These are phyloP conservation scores for Yamadazyma buinensis DNA, from an alignment of 1,139 yeast genomes.

Conservation along the genomic window DNA sequence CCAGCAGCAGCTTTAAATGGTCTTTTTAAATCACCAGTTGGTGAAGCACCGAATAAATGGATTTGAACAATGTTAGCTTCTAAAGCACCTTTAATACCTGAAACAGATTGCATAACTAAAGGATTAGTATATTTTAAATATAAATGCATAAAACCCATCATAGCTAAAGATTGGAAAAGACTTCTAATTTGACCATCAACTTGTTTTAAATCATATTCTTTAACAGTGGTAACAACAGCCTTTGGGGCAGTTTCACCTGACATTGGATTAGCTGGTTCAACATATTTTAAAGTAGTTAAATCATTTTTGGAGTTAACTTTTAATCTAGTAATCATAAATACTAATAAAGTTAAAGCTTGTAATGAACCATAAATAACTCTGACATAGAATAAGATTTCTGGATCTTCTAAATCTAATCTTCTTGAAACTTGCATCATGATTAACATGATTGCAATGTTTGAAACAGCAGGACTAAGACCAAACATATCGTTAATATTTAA, in stretches of 20 bases:
- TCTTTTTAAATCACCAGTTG: conserved; percentile 90
- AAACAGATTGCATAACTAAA: conserved; percentile 87
- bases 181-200: conserved; percentile 75
- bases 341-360: conserved; percentile 59
- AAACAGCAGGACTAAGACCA: conserved; percentile 77
- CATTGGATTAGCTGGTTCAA: conserved; percentile 81
- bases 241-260: conserved; percentile 69
- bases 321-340: conserved; percentile 63
- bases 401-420: conserved; percentile 86
- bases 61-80: conserved; percentile 92
- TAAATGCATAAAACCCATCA: conserved; percentile 98
- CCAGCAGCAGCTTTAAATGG: conserved; percentile 91
- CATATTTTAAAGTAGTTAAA: conserved; percentile 86
- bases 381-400: conserved; percentile 67
- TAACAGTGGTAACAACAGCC: conserved; percentile 85
- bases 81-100: conserved; percentile 85
- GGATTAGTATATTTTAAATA: conserved; percentile 99
- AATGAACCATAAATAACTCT: conserved; percentile 70
- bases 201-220: conserved; percentile 91
- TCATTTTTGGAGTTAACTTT: conserved; percentile 76
- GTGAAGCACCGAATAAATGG: conserved; percentile 80
- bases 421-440: conserved; percentile 96
- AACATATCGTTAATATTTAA: conserved; percentile 9
- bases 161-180: conserved; percentile 84
- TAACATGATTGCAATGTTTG: conserved; percentile 87